phyloP scores from a whole-genome alignment of 2,329 filamentous ascomycete genomes.

The Davidsoniella neocaledoniae region DNA sequence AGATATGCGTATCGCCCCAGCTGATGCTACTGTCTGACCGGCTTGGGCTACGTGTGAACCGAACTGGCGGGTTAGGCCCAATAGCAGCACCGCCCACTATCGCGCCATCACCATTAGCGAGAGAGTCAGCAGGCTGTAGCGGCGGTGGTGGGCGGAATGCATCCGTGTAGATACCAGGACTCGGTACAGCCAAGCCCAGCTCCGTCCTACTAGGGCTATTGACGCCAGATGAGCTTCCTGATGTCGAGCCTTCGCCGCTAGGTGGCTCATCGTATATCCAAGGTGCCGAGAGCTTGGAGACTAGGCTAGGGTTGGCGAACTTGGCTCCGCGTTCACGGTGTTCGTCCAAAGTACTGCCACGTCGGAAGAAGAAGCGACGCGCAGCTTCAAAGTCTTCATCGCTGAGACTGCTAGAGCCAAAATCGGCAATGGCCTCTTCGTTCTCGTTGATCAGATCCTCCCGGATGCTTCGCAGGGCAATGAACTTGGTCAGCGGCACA shows the following conservation, averaged over 20 bases:
- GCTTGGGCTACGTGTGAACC: constrained; percentile 16
- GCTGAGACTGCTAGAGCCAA: neutral
- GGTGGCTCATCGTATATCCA: constrained; percentile 40
- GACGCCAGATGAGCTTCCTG: neutral
- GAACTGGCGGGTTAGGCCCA: neutral
- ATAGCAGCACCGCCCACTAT: neutral
- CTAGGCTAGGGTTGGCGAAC: constrained; percentile 64
- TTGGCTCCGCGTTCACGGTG: constrained; percentile 49
- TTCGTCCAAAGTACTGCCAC: constrained; percentile 55
- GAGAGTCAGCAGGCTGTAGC: neutral
- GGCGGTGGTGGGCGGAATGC: neutral
- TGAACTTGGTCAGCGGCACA: constrained; percentile 78
- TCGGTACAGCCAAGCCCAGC: neutral
- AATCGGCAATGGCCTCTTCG: constrained; percentile 19
- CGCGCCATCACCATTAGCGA: no score
- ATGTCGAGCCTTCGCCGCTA: neutral
- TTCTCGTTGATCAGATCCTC: constrained; percentile 25
- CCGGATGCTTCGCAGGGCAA: constrained; percentile 74
- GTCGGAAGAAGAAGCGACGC: constrained; percentile 28
- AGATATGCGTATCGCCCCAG: constrained; percentile 33
- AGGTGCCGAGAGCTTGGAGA: constrained; percentile 48
- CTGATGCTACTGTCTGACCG: constrained; percentile 29
- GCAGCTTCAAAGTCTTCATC: constrained; percentile 3
- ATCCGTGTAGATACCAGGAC: neutral
- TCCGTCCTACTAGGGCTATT: neutral